Conservation (phyloP, 352 stramenopile genomes). For the Pythium myriotylum region DNA sequence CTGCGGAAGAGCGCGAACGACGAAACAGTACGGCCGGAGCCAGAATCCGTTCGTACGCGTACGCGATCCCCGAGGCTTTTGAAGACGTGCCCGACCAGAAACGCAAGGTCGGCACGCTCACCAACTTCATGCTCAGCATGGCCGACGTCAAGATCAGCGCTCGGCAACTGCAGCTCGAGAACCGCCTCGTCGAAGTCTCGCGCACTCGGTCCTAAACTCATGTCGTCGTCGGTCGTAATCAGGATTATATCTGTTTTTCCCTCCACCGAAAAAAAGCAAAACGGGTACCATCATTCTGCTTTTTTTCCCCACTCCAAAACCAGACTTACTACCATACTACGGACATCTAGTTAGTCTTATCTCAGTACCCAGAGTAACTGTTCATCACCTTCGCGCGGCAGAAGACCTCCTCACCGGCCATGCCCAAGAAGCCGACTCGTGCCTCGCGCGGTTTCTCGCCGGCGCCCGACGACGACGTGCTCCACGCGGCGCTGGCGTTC, state of each 20-base stretch:
- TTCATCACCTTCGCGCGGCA: too few relatives aligned
- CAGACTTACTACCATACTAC: too few relatives aligned
- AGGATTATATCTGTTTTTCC: too few relatives aligned
- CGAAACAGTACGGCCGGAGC: neutral
- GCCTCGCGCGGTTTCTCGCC: neutral
- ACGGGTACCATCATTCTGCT: too few relatives aligned
- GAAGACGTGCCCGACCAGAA: slow-evolving; percentile 21
- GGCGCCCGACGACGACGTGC: neutral
- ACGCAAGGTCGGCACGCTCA: slow-evolving; percentile 26
- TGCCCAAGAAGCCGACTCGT: too few relatives aligned
- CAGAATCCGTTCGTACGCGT: slow-evolving; percentile 16
- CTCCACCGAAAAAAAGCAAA: too few relatives aligned
- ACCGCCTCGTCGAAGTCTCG: slow-evolving; percentile 13
- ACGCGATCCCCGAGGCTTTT: slow-evolving; percentile 15
- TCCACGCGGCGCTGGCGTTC: neutral
- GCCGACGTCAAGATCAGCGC: slow-evolving; percentile 12
- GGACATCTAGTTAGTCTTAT: too few relatives aligned
- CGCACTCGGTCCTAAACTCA: neutral
- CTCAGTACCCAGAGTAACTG: too few relatives aligned
- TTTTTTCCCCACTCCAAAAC: too few relatives aligned
- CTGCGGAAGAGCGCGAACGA: neutral
- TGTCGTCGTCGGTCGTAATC: neutral
- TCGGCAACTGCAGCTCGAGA: slow-evolving; percentile 22
- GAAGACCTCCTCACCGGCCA: too few relatives aligned
- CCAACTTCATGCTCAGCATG: slow-evolving; percentile 26